Evolutionary conservation across 2,329 filamentous ascomycete genomes (phyloP), one percentile per base, ranked within the genome.

Genomic region (Emydomyces testavorans): DNA sequence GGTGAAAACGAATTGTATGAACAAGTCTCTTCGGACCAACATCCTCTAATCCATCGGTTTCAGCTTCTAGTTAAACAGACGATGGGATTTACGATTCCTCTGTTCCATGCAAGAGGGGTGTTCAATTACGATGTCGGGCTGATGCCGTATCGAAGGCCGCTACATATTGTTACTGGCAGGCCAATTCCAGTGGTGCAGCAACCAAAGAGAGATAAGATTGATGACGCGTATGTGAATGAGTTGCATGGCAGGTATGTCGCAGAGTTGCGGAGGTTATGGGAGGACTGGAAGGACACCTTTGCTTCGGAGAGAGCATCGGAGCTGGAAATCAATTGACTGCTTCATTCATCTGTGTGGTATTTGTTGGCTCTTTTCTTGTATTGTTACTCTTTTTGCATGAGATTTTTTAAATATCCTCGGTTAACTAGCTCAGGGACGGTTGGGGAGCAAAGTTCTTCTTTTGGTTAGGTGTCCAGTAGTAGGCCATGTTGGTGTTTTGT

Each of bases 81-180:
- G 4, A 80, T 93, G 72, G 93, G 93, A 44, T 98, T 95, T 59
- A 96, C 92, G 0, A 75, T 96, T 8, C 89, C 92, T 0, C 76
- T 94, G 23, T 83, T 95, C 58, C 88, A 94, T 63, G 90, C 89
- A 2, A 72, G 89, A 21, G 90, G 90, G 10, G 82, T 96, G 34
- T 94, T 96, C 69, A 98, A 98, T 65, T 96, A 98, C 62, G 92
- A 98, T 63, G 86, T 95, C 11, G 92, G 92, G 3, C 71, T 96
- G 58, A 88, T 96, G 85, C 92, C 92, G 0, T 96, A 95, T 64
- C 80, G 92, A 10, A 75, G 82, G 43, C 82, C 87, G 8, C 71
- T 98, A 50, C 92, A 96, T 61, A 79, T 95, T 40, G 89, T 98
- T 10, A 85, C 94, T 11, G 90, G 90, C 2, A 75, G 77, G 45